Evolutionary conservation across 2,329 filamentous ascomycete genomes (phyloP), one percentile per base, ranked within the genome.

Genomic region (Dothistroma pini): DNA sequence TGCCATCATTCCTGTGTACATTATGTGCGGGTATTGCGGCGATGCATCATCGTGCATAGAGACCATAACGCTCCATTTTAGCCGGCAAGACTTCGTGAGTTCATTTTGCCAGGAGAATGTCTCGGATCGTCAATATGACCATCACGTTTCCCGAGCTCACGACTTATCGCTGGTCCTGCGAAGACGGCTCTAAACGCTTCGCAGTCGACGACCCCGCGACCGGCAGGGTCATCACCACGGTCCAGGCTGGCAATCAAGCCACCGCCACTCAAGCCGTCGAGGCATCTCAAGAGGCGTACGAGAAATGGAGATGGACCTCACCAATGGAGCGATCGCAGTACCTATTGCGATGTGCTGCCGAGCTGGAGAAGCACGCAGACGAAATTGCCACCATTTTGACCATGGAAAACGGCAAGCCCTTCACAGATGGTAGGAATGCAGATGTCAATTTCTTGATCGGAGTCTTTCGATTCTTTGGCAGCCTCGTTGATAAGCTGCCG

Each of bases 391-490:
- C 61, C 11, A 53, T 70, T 2, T 54, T 70, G 3, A 69, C 62
- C 19, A 50, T 68, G 22, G 69, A 71, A 57, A 71, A 71, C 52
- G 69, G 69, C 51, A 71, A 70, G 49, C 68, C 69, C 16, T 60
- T 58, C 25, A 19, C 57, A 12, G 65, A 70, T 32, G 69, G 66
- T 7, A 48, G 60, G 7, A 59, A 57, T 29, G 64, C 56, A 21
- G 69, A 70, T 52, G 54, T 67, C 32, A 60, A 38, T 16, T 67
- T 69, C 54, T 44, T 70, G 14, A 48, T 66, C 10, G 41, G 48
- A 2, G 57, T 69, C 25, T 71, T 68, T 58, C 61, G 67, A 4
- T 71, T 65, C 60, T 71, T 70, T 54, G 68, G 56, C 6, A 56
- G 59, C 16, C 54, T 70, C 10, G 49, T 63, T 25, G 61, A 64